Base-by-base conservation (phyloP, 169 alveolate species). In the Cyclospora cayetanensis region DNA sequence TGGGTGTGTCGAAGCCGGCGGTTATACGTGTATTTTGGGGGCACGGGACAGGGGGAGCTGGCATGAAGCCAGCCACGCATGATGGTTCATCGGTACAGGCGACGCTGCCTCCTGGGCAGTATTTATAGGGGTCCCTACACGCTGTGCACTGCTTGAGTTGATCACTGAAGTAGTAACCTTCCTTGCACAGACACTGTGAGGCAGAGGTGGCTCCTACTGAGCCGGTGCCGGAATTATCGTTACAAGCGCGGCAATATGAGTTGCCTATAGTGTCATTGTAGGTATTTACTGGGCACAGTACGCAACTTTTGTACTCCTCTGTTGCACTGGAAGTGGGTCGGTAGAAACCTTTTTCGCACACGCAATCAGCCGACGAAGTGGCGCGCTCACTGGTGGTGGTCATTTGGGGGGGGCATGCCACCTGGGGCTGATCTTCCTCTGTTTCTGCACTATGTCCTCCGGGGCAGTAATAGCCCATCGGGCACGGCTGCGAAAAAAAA, bases 31-130 rank as follows among this genome's bases (percentile, higher is more conserved):
- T 96, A 52, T 96, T 86, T 12, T 74, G 86, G 1, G 94, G 97
- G 91, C 97, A 96, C 31, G 43, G 52, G 9, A 91, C 94, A 1
- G 97, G 93, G 11, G 82, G 82, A 11, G 52, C 52, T 29, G 82
- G 82, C 46, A 34, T 68, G 42, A 15, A 27, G 2, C 82, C 82
- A 46, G 55, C 82, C 1, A 34, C 82, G 37, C 82, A 68, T n/a
- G 52, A 34, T 1, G 82, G 46, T 29, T 68, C 82, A 11, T 68
- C 52, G 1, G 46, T 34, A 52, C 82, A 68, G 29, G 74, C 65
- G 34, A 90, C 70, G n/a, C 68, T 86, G 42, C 97, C 97, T n/a
- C 97, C 97, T 31, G 96, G 96, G 70, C 97, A 96, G 80, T 86
- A 96, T 34, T 87, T 66, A 25, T 94, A 93, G 39, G 83, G 92